Conservation (phyloP, 495 filamentous ascomycete genomes). For the Neurospora sp. region DNA sequence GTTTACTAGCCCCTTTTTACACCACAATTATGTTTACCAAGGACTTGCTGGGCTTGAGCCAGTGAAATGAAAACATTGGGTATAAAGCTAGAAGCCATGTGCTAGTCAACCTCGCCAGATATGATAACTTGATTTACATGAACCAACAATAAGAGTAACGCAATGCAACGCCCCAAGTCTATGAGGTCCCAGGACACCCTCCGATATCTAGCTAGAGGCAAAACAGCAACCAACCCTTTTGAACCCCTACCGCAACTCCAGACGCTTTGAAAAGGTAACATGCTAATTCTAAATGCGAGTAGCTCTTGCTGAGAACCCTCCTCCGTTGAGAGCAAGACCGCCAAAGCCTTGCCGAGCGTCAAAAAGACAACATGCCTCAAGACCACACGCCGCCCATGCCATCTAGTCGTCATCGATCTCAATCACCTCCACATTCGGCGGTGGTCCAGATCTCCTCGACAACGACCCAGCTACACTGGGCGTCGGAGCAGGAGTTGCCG, state of each 20-base stretch:
- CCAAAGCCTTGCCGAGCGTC: neutral
- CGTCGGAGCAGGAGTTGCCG: neutral
- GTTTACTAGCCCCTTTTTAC: neutral
- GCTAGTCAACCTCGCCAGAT: neutral
- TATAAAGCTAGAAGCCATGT: neutral
- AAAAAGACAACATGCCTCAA: neutral
- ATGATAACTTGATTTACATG: neutral
- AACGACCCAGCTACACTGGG: neutral
- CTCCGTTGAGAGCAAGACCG: neutral
- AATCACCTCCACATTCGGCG: slow-evolving; percentile 13
- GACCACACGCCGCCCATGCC: neutral
- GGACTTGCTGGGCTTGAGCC: neutral
- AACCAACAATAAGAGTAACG: neutral
- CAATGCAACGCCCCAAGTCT: neutral
- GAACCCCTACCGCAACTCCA: neutral
- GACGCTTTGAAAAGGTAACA: neutral
- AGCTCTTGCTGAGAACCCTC: neutral
- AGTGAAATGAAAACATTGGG: neutral
- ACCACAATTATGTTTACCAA: neutral
- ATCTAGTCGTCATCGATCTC: slow-evolving; percentile 9
- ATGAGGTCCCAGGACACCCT: neutral
- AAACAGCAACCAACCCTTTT: neutral
- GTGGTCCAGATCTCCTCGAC: neutral
- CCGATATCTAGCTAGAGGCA: neutral
- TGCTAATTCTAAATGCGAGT: neutral